phyloP scores from a whole-genome alignment of 1,284 basidiomycete species.

The Pseudozyma thailandica region DNA sequence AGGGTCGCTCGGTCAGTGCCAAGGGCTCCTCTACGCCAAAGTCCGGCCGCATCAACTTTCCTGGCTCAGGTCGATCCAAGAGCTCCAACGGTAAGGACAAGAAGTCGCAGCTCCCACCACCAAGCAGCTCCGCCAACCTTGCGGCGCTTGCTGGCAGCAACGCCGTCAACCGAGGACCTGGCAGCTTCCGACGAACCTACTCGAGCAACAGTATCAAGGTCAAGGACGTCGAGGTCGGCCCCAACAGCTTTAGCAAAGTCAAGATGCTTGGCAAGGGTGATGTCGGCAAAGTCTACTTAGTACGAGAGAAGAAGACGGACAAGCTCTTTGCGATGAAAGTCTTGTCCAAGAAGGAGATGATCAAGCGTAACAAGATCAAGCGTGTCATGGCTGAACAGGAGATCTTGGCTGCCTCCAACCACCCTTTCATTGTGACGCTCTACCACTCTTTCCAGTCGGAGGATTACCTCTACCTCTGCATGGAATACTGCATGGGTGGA shows the following conservation, averaged over 20 bases:
- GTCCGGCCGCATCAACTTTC: slow-evolving; percentile 53
- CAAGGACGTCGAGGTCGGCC: slow-evolving; percentile 69
- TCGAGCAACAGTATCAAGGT: slow-evolving; percentile 98
- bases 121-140: slow-evolving; percentile 74
- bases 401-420: slow-evolving; percentile 65
- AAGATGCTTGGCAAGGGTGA: slow-evolving; percentile 68
- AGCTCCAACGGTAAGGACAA: slow-evolving; percentile 69
- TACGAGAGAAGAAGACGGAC: slow-evolving; percentile 61
- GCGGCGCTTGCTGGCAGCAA: slow-evolving; percentile 56
- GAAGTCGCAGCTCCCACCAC: slow-evolving; percentile 79
- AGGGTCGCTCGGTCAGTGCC: slow-evolving; percentile 37
- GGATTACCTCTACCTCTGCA: slow-evolving; percentile 67
- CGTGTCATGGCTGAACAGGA: slow-evolving; percentile 67
- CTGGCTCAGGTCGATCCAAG: slow-evolving; percentile 54
- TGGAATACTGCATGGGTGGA: slow-evolving; percentile 93
- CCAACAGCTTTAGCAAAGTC: slow-evolving; percentile 64
- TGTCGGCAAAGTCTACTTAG: slow-evolving; percentile 67
- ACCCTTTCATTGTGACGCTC: slow-evolving; percentile 67
- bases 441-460: slow-evolving; percentile 67
- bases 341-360: slow-evolving; percentile 67
- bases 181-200: slow-evolving; percentile 87
- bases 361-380: slow-evolving; percentile 68
- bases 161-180: slow-evolving; percentile 70
- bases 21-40: slow-evolving; percentile 53
- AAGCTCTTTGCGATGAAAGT: slow-evolving; percentile 67